Percentiles rank a stretch among this genome's conserved stretches.
Evolutionary conservation across 768 basidiomycete genomes (phyloP).

Genomic region (Phylloporus sp.): DNA sequence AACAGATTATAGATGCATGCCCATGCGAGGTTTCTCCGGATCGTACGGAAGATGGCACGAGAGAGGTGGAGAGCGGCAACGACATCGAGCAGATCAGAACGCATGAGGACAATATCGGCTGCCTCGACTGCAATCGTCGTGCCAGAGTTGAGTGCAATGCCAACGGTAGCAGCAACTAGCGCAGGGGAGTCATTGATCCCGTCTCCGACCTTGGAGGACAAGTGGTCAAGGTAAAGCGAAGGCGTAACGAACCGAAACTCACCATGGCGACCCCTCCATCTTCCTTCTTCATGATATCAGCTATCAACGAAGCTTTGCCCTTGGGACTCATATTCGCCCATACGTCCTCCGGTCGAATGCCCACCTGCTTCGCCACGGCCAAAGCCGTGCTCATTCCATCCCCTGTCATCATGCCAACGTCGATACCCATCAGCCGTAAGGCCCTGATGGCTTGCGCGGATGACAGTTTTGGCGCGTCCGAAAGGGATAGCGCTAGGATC

Average conservation of each 20-base stretch:
- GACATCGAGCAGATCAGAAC: conserved; percentile 93
- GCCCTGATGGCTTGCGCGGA: conserved; percentile 79
- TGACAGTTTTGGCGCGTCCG: conserved; percentile 83
- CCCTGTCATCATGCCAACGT: conserved; percentile 91
- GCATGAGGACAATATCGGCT: conserved; percentile 97
- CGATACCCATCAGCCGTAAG: conserved; percentile 83
- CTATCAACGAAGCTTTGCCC: conserved; percentile 84
- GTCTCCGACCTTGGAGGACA: conserved; percentile 68
- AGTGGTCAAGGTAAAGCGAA: background rate
- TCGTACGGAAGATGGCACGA: conserved; percentile 80
- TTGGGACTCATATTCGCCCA: conserved; percentile 94
- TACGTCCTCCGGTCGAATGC: conserved; percentile 76
- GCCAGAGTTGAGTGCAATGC: conserved; percentile 93
- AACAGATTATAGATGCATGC: conserved; percentile 92
- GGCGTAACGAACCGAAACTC: conserved; percentile 20
- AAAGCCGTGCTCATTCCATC: conserved; percentile 82
- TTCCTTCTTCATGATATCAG: conserved; percentile 70
- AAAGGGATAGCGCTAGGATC: conserved; percentile 75
- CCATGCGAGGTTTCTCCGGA: conserved; percentile 92
- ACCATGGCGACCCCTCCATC: conserved; percentile 91
- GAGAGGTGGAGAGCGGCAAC: conserved; percentile 94
- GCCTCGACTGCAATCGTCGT: conserved; percentile 98
- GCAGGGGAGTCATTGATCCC: conserved; percentile 99
- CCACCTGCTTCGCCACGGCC: conserved; percentile 86
- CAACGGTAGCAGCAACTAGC: conserved; percentile 91